These are phyloP conservation scores for Hygrophorus pudorinus DNA, from an alignment of 768 basidiomycete genomes.

Conservation along the genomic window DNA sequence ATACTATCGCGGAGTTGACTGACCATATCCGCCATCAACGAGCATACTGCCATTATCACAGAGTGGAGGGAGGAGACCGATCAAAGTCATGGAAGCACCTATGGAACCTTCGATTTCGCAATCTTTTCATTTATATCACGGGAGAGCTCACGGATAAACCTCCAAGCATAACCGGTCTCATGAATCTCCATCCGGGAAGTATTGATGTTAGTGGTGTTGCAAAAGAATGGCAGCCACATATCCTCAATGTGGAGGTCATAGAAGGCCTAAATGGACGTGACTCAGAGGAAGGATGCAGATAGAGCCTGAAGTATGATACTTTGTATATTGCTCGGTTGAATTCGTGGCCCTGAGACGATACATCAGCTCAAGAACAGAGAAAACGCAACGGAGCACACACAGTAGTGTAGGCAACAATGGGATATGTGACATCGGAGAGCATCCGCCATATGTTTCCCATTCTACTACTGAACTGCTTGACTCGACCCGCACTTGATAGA, in stretches of 20 bases:
- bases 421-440: conserved; percentile 88
- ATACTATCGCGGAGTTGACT: conserved; percentile 17
- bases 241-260: conserved; percentile 93
- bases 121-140: not conserved
- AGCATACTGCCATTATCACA: conserved; percentile 91
- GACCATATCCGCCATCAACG: conserved; percentile 85
- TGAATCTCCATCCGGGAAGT: conserved; percentile 96
- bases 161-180: conserved; percentile 98
- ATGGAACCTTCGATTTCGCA: too few relatives aligned
- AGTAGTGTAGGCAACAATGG: conserved; percentile 88
- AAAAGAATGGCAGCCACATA: conserved; percentile 98
- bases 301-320: conserved; percentile 25
- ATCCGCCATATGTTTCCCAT: conserved; percentile 95
- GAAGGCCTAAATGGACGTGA: conserved; percentile 46
- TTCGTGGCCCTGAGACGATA: conserved; percentile 63
- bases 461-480: conserved; percentile 84
- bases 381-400: conserved; percentile 19
- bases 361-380: conserved; percentile 5
- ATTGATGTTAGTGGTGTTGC: conserved; percentile 95
- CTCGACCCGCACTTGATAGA: conserved; percentile 71
- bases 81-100: conserved; percentile 97
- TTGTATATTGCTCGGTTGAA: conserved; percentile 95
- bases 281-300: not conserved
- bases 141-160: conserved; percentile 61
- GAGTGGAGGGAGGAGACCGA: conserved; percentile 88